These are phyloP conservation scores for Globisporangium cederbergense DNA, from an alignment of 352 stramenopile genomes.

Conservation along the genomic window DNA sequence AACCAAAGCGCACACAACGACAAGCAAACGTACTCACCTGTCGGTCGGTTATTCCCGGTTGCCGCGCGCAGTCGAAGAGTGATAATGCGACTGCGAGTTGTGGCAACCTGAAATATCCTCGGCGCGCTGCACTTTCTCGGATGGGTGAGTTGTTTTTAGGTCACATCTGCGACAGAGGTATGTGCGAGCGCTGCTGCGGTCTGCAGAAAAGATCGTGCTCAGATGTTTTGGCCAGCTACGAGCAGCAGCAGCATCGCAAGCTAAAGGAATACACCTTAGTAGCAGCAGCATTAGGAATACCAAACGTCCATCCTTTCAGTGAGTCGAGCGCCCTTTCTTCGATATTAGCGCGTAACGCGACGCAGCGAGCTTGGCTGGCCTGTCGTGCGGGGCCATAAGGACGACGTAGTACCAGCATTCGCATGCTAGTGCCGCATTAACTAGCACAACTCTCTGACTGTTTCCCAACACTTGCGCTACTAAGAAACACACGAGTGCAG, in stretches of 20 bases:
- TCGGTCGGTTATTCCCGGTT: neutral
- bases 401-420: neutral
- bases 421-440: neutral
- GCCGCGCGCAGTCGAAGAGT: neutral
- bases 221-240: neutral
- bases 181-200: neutral
- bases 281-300: neutral
- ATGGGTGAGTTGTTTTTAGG: neutral
- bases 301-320: neutral
- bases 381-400: too few species aligned
- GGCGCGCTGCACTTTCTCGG: neutral
- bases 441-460: neutral
- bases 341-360: neutral
- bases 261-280: neutral
- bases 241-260: neutral
- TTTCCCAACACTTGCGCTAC: neutral
- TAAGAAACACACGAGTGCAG: neutral
- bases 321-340: neutral
- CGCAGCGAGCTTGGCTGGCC: neutral
- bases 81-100: neutral
- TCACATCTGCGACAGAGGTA: neutral
- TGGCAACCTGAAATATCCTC: neutral
- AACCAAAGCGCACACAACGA: neutral
- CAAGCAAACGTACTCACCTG: neutral
- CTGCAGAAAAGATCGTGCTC: neutral